A percentile compares a stretch with the other conserved stretches of the same genome.
phyloP scores from a whole-genome alignment of 2,329 filamentous ascomycete genomes.

The Fonsecaea pedrosoi region DNA sequence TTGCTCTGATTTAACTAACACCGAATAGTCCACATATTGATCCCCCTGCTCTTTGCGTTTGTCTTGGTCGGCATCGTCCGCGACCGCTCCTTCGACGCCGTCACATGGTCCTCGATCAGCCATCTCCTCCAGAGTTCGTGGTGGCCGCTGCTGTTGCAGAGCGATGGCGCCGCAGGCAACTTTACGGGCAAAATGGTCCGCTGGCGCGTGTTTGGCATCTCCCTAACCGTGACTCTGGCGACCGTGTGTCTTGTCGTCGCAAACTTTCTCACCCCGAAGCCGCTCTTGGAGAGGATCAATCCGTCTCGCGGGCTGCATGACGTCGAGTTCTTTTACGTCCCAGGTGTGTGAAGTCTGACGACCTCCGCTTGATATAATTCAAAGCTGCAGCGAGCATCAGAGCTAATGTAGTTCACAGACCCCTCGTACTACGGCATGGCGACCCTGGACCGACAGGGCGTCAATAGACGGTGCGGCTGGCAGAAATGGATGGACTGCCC shows the following conservation, averaged over 20 bases:
- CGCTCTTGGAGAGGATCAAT: background rate
- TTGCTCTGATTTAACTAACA: background rate
- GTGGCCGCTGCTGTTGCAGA: constrained; percentile 51
- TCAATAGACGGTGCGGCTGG: constrained; percentile 8
- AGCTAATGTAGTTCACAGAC: background rate
- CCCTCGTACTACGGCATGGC: constrained; percentile 7
- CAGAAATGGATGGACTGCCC: constrained; percentile 8
- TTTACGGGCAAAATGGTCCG: constrained; percentile 7
- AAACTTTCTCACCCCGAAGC: constrained; percentile 9
- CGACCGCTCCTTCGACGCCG: constrained; percentile 31
- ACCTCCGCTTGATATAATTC: no score
- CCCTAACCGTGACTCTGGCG: background rate
- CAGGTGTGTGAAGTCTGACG: background rate
- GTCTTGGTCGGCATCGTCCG: constrained; percentile 1
- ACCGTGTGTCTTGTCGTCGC: background rate
- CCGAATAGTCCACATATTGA: constrained; percentile 1
- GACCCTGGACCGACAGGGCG: background rate
- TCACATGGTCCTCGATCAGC: constrained; percentile 49
- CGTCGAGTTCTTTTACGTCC: background rate
- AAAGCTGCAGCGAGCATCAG: no score
- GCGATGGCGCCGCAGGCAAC: constrained; percentile 44
- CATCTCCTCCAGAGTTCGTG: constrained; percentile 48
- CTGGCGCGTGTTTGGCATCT: constrained; percentile 6
- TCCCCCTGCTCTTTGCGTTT: constrained; percentile 5
- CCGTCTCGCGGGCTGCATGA: constrained; percentile 2